Percentiles rank a stretch among this genome's conserved stretches.
Evolutionary conservation across 352 stramenopile species (phyloP).

Genomic region (Globisporangium megalacanthum): DNA sequence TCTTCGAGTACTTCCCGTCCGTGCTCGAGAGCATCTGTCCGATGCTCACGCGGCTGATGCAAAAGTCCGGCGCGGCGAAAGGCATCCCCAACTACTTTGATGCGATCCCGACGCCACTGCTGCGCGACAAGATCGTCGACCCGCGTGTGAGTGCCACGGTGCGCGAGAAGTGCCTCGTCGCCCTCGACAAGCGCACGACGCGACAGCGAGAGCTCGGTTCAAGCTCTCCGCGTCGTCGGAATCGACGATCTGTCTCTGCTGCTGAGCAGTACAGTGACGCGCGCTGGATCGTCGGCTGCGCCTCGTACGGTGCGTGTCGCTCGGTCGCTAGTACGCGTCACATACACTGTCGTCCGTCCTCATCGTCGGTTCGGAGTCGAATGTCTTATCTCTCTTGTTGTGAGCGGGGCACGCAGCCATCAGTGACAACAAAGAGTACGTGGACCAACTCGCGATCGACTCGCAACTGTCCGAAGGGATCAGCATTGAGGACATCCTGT

Average conservation of each 20-base stretch:
- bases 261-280: slow-evolving; percentile 44
- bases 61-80: slow-evolving; percentile 51
- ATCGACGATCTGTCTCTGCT: slow-evolving; percentile 29
- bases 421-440: slow-evolving; percentile 79
- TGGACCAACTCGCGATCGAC: slow-evolving; percentile 70
- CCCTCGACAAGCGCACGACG: slow-evolving; percentile 26
- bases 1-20: slow-evolving; percentile 69
- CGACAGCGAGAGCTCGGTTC: slow-evolving; percentile 6
- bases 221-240: slow-evolving; percentile 25
- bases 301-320: slow-evolving; percentile 52
- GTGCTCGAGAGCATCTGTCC: slow-evolving; percentile 53
- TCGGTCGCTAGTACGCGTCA: too few species aligned
- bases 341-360: too few species aligned
- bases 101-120: slow-evolving; percentile 53
- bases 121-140: slow-evolving; percentile 44
- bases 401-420: slow-evolving; percentile 32
- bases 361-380: not conserved
- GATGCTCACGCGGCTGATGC: slow-evolving; percentile 40
- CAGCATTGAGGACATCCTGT: slow-evolving; percentile 63
- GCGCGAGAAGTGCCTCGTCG: slow-evolving; percentile 41
- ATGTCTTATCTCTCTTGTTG: not conserved
- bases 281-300: slow-evolving; percentile 65
- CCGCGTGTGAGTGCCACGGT: slow-evolving; percentile 26
- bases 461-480: slow-evolving; percentile 62
- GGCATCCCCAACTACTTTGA: slow-evolving; percentile 84